These are phyloP conservation scores for Trypethelium eluteriae DNA, from an alignment of 495 filamentous ascomycete species.

Conservation along the genomic window DNA sequence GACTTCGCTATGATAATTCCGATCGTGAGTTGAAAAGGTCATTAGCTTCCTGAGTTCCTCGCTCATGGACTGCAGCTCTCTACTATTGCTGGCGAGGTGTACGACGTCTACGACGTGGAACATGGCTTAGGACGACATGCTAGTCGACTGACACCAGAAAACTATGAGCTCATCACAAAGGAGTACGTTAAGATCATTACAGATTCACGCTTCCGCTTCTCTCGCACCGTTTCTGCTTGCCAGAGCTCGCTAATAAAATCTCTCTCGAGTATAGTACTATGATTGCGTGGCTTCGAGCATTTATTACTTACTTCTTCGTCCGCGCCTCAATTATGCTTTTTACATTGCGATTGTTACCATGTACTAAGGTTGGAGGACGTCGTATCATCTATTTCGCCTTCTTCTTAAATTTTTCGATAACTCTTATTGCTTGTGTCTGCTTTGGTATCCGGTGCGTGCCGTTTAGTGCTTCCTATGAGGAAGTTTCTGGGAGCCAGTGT, in stretches of 20 bases:
- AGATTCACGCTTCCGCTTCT: no score
- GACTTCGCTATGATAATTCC: not conserved
- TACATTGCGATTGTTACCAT: not conserved
- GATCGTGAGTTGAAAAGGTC: no score
- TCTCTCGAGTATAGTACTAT: no score
- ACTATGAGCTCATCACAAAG: no score
- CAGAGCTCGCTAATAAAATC: no score
- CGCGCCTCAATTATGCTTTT: conserved; percentile 3
- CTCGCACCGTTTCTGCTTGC: no score
- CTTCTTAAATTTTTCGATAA: not conserved
- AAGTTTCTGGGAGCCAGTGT: not conserved
- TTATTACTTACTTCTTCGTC: not conserved
- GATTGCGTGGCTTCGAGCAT: not conserved
- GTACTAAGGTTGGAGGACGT: not conserved
- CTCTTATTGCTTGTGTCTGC: not conserved
- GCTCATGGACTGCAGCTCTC: no score
- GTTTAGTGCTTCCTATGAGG: not conserved
- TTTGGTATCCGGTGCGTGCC: not conserved
- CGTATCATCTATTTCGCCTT: not conserved
- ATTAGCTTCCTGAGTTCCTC: no score
- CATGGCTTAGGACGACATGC: not conserved
- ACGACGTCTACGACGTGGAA: not conserved
- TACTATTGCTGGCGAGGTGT: not conserved
- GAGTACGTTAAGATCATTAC: no score
- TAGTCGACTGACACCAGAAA: not conserved